phyloP scores from a whole-genome alignment of 345 rosid species.

The Syzygium aromaticum region DNA sequence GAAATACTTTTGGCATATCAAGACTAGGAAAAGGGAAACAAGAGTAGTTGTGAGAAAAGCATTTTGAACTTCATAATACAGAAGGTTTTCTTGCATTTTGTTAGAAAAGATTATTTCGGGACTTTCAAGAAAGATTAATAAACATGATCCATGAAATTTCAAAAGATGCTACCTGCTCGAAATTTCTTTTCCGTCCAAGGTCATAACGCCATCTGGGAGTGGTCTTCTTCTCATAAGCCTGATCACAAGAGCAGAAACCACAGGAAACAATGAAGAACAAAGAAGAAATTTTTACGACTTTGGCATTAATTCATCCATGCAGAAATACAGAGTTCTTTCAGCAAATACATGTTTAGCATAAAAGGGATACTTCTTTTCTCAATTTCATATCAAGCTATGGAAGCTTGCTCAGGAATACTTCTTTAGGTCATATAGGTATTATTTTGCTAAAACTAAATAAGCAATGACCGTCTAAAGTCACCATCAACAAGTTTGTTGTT shows the following conservation, averaged over 20 bases:
- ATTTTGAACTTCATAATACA: neutral
- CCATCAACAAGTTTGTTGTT: neutral
- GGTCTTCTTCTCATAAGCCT: slow-evolving; percentile 98
- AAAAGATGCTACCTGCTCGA: slow-evolving; percentile 58
- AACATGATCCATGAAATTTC: neutral
- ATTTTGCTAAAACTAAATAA: neutral
- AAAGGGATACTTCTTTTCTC: neutral
- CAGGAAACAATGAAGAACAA: neutral
- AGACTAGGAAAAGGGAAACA: neutral
- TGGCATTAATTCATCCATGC: neutral
- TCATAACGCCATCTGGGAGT: slow-evolving; percentile 91
- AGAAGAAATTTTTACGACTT: slow-evolving; percentile 1
- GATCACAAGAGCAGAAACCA: slow-evolving; percentile 7
- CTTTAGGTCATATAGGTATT: neutral
- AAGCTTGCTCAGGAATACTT: neutral
- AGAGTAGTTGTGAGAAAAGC: neutral
- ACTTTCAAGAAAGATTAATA: neutral
- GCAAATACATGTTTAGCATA: neutral
- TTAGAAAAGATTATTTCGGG: neutral
- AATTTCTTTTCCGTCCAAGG: slow-evolving; percentile 78
- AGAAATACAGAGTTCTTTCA: neutral
- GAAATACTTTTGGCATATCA: neutral
- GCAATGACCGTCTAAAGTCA: neutral
- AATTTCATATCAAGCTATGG: neutral
- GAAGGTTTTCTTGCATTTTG: neutral